Evolutionary conservation across 176 grass and related monocot genomes (phyloP), one percentile per base, ranked within the genome.

Genomic region (Carex kokanica): DNA sequence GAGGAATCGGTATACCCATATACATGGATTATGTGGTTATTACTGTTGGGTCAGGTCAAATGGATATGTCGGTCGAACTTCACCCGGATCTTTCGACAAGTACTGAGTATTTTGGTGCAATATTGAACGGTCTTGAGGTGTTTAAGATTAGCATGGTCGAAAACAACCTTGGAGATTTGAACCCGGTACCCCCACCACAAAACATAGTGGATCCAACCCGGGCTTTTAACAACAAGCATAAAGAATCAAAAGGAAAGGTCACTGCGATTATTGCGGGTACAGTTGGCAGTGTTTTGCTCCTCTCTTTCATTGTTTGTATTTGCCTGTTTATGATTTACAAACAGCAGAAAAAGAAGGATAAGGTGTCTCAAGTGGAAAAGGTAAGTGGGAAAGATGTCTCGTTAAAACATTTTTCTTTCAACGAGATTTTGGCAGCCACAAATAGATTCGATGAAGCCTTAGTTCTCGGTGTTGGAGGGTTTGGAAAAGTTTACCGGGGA

Each of bases 111-210:
- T 85, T 15, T 65, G 85, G 85, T 81, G 88, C 88, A 27, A 84
- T 90, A 60, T 74, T 87, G 64, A 90, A 90, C 75, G 88, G 88
- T 13, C 81, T 90, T 6, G 85, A 90, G 85, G 66, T 90, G 57
- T 90, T 90, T 62, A 90, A 90, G 74, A 18, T 90, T 45, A 74
- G 80, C 16, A 32, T 7, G 31, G 21, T 5, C 5, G 74, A 66
- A n/a, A 72, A 55, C 12, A 89, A 60, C 78, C 81, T 90, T 74
- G 85, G 82, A 17, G 88, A 75, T 21, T 80, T 81, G 59, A 87
- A 78, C 57, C 85, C 81, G 14, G 23, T 47, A 6, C 24, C 72
- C 36, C 61, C 63, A 10, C 38, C 18, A 21, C 18, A 86, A 70
- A 55, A 65, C 17, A 24, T 54, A 70, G 52, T 74, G 7, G 53